Percentiles rank a stretch among this genome's conserved stretches.
Evolutionary conservation across 805 yeast genomes (phyloP).

Genomic region (Wickerhamomyces xylosicus): DNA sequence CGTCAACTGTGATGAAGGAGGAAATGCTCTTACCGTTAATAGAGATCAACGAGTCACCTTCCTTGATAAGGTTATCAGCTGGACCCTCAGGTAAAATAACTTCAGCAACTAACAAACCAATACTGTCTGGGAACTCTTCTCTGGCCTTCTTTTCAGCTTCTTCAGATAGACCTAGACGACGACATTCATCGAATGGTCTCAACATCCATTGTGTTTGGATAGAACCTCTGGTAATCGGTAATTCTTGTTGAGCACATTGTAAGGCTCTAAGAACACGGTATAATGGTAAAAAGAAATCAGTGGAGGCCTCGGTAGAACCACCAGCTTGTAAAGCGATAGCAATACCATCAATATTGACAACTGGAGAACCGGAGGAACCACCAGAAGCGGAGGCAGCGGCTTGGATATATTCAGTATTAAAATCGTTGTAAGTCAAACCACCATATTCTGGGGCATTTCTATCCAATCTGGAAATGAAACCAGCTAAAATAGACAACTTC

Average conservation of each 20-base stretch:
- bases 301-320: constrained; percentile 83
- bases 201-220: constrained; percentile 85
- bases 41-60: constrained; percentile 78
- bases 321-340: constrained; percentile 94
- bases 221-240: constrained; percentile 76
- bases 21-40: constrained; percentile 56
- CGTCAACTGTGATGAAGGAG: constrained; percentile 74
- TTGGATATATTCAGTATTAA: constrained; percentile 88
- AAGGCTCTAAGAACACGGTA: constrained; percentile 78
- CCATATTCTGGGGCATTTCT: constrained; percentile 96
- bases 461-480: constrained; percentile 69
- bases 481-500: constrained; percentile 78
- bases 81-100: constrained; percentile 81
- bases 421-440: constrained; percentile 77
- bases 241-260: constrained; percentile 48
- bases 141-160: constrained; percentile 69
- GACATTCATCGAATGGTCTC: constrained; percentile 85
- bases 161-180: constrained; percentile 70
- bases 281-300: constrained; percentile 85
- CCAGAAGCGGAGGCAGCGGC: constrained; percentile 96
- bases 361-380: constrained; percentile 94
- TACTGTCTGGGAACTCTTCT: constrained; percentile 54
- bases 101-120: constrained; percentile 78
- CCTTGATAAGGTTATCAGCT: constrained; percentile 59
- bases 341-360: constrained; percentile 78